Base-by-base conservation (phyloP, 768 basidiomycete genomes). In the Phylloporus rhodoxanthus region DNA sequence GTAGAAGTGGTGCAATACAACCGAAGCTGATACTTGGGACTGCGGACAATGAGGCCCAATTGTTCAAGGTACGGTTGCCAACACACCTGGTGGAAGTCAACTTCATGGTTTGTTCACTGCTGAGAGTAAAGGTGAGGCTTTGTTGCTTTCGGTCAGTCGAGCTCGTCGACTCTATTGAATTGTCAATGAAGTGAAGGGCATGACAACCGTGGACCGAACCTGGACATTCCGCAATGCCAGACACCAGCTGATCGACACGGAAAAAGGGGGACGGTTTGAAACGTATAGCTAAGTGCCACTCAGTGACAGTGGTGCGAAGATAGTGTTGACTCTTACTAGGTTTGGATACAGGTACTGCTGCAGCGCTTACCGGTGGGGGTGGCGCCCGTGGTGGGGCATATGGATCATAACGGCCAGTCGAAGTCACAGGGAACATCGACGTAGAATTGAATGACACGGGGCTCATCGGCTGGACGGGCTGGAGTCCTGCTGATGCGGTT, bases 1-100 rank as follows among this genome's bases (percentile, higher is more conserved):
- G 80, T 73, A 28, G 84, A 91, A 3, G 88, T 90, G 0, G 92
- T 94, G 73, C 91, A 93, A 68, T 87, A 94, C 8, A 95, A 70
- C 30, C 91, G 82, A 34, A 95, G 75, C 66, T 93, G 90, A 65
- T 84, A 85, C 56, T 79, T 83, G 14, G 80, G 66, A 23, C 86
- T 90, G 55, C 13, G 43, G 32, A 47, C 39, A 32, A 48, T 63
- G 49, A 63, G 50, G 20, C 33, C 21, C 20, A 20, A 40, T 23
- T 39, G 6, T 19, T 38, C 13, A 14, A 49, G 30, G n/a, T 37
- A 52, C 34, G 43, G 38, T 20, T 48, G 41, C 30, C 30, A 21
- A 67, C 75, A 39, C 62, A 87, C 89, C 71, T 75, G 20, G 78
- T 60, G 21, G 75, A 72, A 52, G 68, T 73, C 44, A 93, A 63